A percentile compares a stretch with the other conserved stretches of the same genome.
These are phyloP conservation scores for Solanum appendiculatum DNA, from an alignment of 257 asterid species.

Conservation along the genomic window DNA sequence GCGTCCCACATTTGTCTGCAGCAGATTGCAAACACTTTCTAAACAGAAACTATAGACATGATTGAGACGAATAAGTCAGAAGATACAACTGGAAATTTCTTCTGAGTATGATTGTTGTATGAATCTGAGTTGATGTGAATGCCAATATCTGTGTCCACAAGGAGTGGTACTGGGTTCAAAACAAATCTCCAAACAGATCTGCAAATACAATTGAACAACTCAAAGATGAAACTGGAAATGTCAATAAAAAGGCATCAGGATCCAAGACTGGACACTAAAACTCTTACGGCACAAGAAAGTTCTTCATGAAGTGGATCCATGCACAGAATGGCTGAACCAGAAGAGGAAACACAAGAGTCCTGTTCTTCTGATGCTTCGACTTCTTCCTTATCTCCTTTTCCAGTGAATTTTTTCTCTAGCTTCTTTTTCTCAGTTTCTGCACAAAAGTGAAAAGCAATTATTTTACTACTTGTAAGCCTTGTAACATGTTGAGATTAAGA, in stretches of 20 bases:
- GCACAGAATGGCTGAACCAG: slow-evolving; percentile 47
- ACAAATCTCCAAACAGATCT: slow-evolving; percentile 94
- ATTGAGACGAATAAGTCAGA: background rate
- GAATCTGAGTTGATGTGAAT: background rate
- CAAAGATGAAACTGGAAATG: background rate
- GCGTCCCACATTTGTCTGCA: slow-evolving; percentile 86
- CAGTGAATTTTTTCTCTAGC: background rate
- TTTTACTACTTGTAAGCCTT: background rate
- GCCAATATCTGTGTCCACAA: slow-evolving; percentile 85
- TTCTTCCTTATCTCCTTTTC: slow-evolving; percentile 15
- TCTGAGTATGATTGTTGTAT: background rate
- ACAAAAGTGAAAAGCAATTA: background rate
- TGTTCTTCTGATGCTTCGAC: slow-evolving; percentile 9
- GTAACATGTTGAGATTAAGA: background rate
- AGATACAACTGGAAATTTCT: background rate
- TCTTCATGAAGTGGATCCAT: slow-evolving; percentile 82
- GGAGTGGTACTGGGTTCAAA: slow-evolving; percentile 90
- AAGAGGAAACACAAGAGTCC: slow-evolving; percentile 4
- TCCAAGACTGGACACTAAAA: background rate
- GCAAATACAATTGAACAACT: slow-evolving; percentile 10
- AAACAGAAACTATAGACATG: slow-evolving; percentile 53
- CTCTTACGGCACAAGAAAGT: slow-evolving; percentile 86
- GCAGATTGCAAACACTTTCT: slow-evolving; percentile 71
- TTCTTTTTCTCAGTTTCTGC: slow-evolving; percentile 13
- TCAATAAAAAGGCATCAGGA: background rate